These are phyloP conservation scores for Cymbopogon citratus DNA, from an alignment of 176 grass and related monocot genomes.

Conservation along the genomic window DNA sequence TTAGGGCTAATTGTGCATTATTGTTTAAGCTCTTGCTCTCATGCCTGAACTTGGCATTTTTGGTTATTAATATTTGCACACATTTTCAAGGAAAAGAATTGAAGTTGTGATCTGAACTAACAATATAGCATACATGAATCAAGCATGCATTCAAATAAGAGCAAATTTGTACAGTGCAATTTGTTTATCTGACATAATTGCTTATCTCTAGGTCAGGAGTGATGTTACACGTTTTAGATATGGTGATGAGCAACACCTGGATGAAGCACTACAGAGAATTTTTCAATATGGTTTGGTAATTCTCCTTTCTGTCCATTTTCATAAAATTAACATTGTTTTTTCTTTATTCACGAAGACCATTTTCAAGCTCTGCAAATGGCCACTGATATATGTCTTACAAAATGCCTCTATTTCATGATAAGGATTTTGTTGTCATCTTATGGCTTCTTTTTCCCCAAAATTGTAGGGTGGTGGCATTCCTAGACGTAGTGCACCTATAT, in stretches of 20 bases:
- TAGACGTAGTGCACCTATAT: slow-evolving; percentile 80
- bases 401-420: background rate
- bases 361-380: background rate
- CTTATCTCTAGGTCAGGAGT: slow-evolving; percentile 62
- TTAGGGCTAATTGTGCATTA: background rate
- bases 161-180: background rate
- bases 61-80: background rate
- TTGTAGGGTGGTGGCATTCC: slow-evolving; percentile 73
- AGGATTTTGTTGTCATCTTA: slow-evolving; percentile 22
- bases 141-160: background rate
- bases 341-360: background rate
- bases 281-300: slow-evolving; percentile 96
- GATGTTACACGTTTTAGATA: slow-evolving; percentile 93
- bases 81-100: background rate
- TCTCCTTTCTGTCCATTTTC: slow-evolving; percentile 13
- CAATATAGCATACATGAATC: background rate
- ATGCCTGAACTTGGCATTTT: background rate
- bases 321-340: slow-evolving; percentile 1
- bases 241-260: slow-evolving; percentile 91
- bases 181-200: slow-evolving; percentile 17
- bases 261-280: slow-evolving; percentile 84
- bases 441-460: slow-evolving; percentile 3
- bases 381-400: background rate
- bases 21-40: background rate
- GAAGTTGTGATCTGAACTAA: background rate